Evolutionary conservation across 1,139 yeast genomes (phyloP), one percentile per base, ranked within the genome.

Genomic region (Zygotorulaspora mrakii): DNA sequence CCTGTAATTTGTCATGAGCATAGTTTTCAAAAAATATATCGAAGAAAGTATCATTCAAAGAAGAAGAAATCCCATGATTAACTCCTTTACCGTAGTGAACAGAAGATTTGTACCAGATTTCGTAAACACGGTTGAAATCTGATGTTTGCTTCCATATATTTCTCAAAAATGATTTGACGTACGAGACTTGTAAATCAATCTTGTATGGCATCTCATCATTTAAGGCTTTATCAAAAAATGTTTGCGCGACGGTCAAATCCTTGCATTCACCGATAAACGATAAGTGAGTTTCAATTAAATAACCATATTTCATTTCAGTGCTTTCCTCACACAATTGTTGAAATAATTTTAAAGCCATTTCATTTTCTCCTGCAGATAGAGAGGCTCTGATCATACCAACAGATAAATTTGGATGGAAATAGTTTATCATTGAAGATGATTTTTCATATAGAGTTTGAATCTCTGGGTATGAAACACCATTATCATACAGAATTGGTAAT

Each of bases 231-330:
- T 78, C 78, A 58, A 82, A 87, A 55, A 84, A 84, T 37, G 77
- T 75, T 55, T 75, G 77, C 4, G 95, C 86, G 35, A 86, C 78
- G 23, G 70, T 71, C 37, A 82, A 70, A 53, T 87, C 94, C 52
- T 79, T 78, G 61, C 89, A 82, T 49, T 78, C 79, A 35, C 95
- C 95, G 55, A 88, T 81, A 55, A 88, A 87, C 2, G 84, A 74
- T 48, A 82, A 71, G 64, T 84, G 95, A 37, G 83, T 79, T 62
- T 82, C 84, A 33, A 74, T 69, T 57, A 77, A 62, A 40, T 76
- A 71, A 42, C 77, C 70, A 35, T 62, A 60, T 31, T 64, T 61
- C 58, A 53, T 63, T 42, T 55, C 55, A 48, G 64, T 36, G 48
- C 61, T 48, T 48, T 60, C 53, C 53, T 61, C 57, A 48, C 73